Percentiles rank a stretch among this genome's conserved stretches.
Conservation (phyloP, 495 filamentous ascomycete species). For the Xylaria intraflava region DNA sequence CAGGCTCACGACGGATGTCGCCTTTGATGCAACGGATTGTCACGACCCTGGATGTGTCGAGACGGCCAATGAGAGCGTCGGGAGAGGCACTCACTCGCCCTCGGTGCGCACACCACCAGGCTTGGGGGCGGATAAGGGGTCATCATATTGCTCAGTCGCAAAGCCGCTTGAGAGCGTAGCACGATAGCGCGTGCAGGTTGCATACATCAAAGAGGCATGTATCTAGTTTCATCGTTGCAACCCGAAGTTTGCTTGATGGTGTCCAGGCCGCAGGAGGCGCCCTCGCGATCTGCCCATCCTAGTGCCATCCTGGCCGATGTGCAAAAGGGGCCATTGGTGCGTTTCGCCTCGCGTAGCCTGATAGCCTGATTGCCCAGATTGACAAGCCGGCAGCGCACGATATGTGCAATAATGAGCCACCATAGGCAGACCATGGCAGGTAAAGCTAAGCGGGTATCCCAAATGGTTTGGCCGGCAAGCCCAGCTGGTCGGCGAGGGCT, state of each 20-base stretch:
- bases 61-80: constrained; percentile 16
- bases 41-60: constrained; percentile 18
- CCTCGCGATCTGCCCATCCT: constrained; percentile 11
- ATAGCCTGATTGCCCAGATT: constrained; percentile 12
- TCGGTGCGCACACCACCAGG: constrained; percentile 13
- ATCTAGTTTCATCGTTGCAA: constrained; percentile 9
- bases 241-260: constrained; percentile 8
- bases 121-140: constrained; percentile 19
- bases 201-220: constrained; percentile 8
- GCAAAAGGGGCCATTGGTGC: not conserved
- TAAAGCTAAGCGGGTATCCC: not conserved
- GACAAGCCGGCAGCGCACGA: constrained; percentile 4
- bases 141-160: constrained; percentile 9
- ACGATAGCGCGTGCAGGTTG: constrained; percentile 10
- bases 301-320: constrained; percentile 9
- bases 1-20: constrained; percentile 20
- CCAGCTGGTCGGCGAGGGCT: not conserved
- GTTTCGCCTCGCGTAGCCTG: constrained; percentile 8
- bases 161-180: constrained; percentile 1
- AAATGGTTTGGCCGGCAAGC: not conserved
- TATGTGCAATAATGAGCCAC: not conserved
- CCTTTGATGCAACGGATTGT: constrained; percentile 29
- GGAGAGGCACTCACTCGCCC: constrained; percentile 10
- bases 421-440: not conserved
- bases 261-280: constrained; percentile 9